Conservation (phyloP, 2,329 filamentous ascomycete genomes). For the Rhinocladiella similis region DNA sequence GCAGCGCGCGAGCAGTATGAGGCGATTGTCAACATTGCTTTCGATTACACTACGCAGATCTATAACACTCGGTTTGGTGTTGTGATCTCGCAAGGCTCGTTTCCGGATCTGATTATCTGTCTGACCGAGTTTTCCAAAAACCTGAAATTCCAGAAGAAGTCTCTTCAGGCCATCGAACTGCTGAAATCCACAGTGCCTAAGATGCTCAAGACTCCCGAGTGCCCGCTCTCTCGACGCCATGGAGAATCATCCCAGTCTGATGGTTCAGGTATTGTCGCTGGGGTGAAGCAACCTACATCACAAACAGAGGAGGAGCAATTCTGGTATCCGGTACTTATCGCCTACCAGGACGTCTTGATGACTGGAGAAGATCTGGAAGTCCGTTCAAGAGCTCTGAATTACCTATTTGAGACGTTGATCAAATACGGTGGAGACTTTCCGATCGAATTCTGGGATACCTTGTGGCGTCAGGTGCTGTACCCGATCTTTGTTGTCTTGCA, state of each 20-base stretch:
- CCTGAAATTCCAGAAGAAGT: constrained; percentile 97
- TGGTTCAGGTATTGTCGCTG: constrained; percentile 46
- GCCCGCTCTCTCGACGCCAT: constrained; percentile 73
- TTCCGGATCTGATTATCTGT: constrained; percentile 93
- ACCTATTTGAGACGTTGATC: constrained; percentile 92
- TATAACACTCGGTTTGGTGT: constrained; percentile 95
- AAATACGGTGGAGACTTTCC: constrained; percentile 90
- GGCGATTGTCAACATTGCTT: constrained; percentile 92
- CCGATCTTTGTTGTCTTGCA: constrained; percentile 98
- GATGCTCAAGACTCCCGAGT: constrained; percentile 95
- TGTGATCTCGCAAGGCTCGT: constrained; percentile 93
- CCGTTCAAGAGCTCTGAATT: constrained; percentile 81
- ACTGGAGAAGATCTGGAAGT: constrained; percentile 98
- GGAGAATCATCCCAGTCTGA: constrained; percentile 47
- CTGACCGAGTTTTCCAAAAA: constrained; percentile 99
- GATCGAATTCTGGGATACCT: constrained; percentile 93
- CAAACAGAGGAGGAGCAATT: constrained; percentile 95
- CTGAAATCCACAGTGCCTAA: constrained; percentile 90
- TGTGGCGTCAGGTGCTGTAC: constrained; percentile 95
- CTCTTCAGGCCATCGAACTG: constrained; percentile 89
- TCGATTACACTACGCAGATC: constrained; percentile 92
- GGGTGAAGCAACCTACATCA: constrained; percentile 65
- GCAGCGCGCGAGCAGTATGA: constrained; percentile 92
- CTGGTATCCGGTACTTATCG: constrained; percentile 97
- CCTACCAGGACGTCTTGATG: constrained; percentile 99